Conservation (phyloP, 495 filamentous ascomycete genomes). For the Xylaria grammica region DNA sequence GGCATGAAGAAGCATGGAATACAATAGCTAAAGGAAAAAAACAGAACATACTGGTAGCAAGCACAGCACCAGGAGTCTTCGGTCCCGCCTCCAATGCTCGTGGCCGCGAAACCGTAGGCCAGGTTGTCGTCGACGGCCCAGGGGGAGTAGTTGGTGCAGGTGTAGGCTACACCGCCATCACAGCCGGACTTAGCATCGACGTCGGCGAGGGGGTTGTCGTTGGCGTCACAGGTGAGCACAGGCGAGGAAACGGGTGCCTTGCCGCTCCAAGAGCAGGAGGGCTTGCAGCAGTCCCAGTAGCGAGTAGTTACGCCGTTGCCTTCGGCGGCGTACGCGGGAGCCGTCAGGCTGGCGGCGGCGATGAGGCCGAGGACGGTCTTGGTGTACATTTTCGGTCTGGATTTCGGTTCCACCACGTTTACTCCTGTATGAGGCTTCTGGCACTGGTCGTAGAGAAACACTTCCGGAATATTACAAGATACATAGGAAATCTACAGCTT, state of each 20-base stretch:
- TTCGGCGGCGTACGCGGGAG: slow-evolving; percentile 10
- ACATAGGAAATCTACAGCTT: background rate
- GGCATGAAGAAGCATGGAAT: background rate
- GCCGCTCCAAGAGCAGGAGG: slow-evolving; percentile 61
- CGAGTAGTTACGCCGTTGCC: slow-evolving; percentile 32
- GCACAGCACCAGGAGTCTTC: slow-evolving; percentile 61
- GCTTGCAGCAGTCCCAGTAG: slow-evolving; percentile 70
- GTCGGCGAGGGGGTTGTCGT: slow-evolving; percentile 49
- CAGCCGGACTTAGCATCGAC: slow-evolving; percentile 37
- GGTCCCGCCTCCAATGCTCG: slow-evolving; percentile 46
- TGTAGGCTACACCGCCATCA: slow-evolving; percentile 54
- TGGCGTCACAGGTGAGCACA: slow-evolving; percentile 56
- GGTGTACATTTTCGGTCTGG: slow-evolving; percentile 13
- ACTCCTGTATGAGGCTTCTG: too few relatives aligned
- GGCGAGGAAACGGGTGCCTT: slow-evolving; percentile 56
- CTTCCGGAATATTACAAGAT: background rate
- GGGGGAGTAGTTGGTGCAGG: slow-evolving; percentile 59
- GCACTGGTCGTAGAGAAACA: background rate
- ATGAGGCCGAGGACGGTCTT: slow-evolving; percentile 11
- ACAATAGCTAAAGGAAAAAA: slow-evolving; percentile 8
- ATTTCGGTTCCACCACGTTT: background rate
- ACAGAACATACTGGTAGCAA: slow-evolving; percentile 57
- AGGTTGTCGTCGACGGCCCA: slow-evolving; percentile 58
- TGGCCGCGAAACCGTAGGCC: slow-evolving; percentile 64
- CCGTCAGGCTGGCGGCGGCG: slow-evolving; percentile 8